Evolutionary conservation across 345 rosid species (phyloP).

Genomic region (Raphanus raphanistrum): DNA sequence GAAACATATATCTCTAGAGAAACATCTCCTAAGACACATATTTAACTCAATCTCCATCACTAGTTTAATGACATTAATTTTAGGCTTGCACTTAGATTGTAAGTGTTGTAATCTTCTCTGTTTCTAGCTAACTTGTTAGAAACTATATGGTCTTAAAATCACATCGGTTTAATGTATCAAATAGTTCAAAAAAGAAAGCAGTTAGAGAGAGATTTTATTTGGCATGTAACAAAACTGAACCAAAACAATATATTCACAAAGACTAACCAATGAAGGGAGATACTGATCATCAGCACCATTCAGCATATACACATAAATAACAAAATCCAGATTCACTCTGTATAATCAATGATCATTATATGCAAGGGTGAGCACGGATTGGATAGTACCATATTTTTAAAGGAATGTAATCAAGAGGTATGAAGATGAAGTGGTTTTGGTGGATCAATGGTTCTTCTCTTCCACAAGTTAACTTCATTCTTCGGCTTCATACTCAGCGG

Average conservation of each 20-base stretch:
- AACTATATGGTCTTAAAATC: not conserved
- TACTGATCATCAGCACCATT: not conserved
- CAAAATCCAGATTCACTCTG: conserved; percentile 6
- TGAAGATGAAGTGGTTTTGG: conserved; percentile 70
- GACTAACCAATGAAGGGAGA: not conserved
- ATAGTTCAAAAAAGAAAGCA: not conserved
- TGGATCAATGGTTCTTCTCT: conserved; percentile 79
- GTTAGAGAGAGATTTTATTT: not conserved
- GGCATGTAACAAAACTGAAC: not conserved
- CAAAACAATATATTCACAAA: conserved; percentile 17
- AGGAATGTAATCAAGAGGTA: not conserved
- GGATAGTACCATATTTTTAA: no score
- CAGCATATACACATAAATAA: conserved; percentile 6
- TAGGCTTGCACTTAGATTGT: not conserved
- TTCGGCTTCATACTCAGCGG: conserved; percentile 59
- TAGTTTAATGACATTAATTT: not conserved
- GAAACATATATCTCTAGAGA: not conserved
- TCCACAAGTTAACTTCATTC: conserved; percentile 85
- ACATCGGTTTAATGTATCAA: not conserved
- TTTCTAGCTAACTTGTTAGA: not conserved
- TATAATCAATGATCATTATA: not conserved
- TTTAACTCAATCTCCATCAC: not conserved
- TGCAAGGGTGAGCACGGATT: not conserved
- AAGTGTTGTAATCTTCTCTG: not conserved
- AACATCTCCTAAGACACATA: not conserved